Conservation (phyloP, 495 filamentous ascomycete genomes). For the Hypoxylon trugodes region DNA sequence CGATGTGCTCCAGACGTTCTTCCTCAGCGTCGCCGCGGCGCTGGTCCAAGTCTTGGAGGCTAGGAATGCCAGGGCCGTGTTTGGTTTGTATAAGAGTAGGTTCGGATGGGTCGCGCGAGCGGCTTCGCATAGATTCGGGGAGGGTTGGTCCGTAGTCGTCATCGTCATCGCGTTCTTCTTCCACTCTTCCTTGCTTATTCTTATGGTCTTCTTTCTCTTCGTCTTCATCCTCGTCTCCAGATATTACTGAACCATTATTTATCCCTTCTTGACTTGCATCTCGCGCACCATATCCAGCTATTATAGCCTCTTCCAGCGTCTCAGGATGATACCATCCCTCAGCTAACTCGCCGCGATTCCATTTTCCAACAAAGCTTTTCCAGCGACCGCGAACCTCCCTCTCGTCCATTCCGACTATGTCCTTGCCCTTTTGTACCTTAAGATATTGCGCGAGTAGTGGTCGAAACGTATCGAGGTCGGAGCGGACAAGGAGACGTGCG, state of each 20-base stretch:
- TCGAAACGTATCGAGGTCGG: constrained; percentile 67
- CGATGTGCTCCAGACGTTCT: constrained; percentile 59
- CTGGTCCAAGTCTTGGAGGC: constrained; percentile 74
- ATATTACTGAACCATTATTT: no score
- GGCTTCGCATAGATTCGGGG: constrained; percentile 15
- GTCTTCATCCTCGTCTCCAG: not conserved
- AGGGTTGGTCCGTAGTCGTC: constrained; percentile 76
- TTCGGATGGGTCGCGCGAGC: not conserved
- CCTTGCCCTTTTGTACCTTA: constrained; percentile 83
- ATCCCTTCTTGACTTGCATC: no score
- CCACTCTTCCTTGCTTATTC: constrained; percentile 1
- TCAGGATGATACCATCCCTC: constrained; percentile 92
- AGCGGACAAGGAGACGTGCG: constrained; percentile 68
- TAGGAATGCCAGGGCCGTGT: constrained; percentile 79
- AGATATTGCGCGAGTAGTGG: constrained; percentile 87
- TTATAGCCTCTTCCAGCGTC: constrained; percentile 62
- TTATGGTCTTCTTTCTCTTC: not conserved
- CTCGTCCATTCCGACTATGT: constrained; percentile 69
- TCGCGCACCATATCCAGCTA: not conserved
- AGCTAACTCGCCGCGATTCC: constrained; percentile 93
- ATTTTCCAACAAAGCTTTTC: constrained; percentile 92
- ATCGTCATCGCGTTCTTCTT: constrained; percentile 65
- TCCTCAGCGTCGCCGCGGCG: constrained; percentile 61
- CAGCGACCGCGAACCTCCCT: constrained; percentile 82
- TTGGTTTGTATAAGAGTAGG: constrained; percentile 25